Evolutionary conservation across 2,329 filamentous ascomycete species (phyloP).

Genomic region (Ophiocordyceps sinensis): DNA sequence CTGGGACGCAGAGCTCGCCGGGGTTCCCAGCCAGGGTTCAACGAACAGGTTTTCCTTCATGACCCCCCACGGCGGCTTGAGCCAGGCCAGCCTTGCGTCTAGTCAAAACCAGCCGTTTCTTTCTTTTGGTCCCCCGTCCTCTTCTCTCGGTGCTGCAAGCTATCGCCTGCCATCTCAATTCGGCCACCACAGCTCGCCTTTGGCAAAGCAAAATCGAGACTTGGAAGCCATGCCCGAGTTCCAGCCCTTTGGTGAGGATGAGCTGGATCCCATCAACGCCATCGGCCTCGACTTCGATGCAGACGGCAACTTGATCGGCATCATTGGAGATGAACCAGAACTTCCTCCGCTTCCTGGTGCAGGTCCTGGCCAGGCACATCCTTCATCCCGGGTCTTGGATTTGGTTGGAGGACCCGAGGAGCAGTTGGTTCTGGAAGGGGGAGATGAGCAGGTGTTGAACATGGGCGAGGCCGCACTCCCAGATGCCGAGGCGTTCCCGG

Average conservation of each 20-base stretch:
- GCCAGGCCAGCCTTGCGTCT: slow-evolving; percentile 16
- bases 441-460: slow-evolving; percentile 14
- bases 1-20: slow-evolving; percentile 16
- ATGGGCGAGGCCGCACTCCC: slow-evolving; percentile 23
- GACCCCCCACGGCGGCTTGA: slow-evolving; percentile 21
- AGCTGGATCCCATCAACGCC: slow-evolving; percentile 21
- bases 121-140: slow-evolving; percentile 17
- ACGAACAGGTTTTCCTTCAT: slow-evolving; percentile 27
- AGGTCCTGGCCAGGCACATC: slow-evolving; percentile 11
- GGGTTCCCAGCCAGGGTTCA: slow-evolving; percentile 21
- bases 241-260: slow-evolving; percentile 23
- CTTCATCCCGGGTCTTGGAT: neutral
- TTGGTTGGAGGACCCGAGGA: neutral
- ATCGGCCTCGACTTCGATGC: slow-evolving; percentile 35
- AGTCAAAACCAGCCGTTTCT: slow-evolving; percentile 11
- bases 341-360: slow-evolving; percentile 24
- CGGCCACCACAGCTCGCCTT: slow-evolving; percentile 15
- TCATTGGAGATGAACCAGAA: slow-evolving; percentile 26
- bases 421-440: neutral
- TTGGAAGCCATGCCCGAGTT: slow-evolving; percentile 10
- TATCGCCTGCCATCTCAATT: slow-evolving; percentile 20
- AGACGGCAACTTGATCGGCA: slow-evolving; percentile 32
- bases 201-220: slow-evolving; percentile 8
- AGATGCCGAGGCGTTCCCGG: slow-evolving; percentile 21
- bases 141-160: slow-evolving; percentile 18